A percentile compares a stretch with the other conserved stretches of the same genome.
Conservation (phyloP, 2,329 filamentous ascomycete species). For the Pseudodiploospora longispora region DNA sequence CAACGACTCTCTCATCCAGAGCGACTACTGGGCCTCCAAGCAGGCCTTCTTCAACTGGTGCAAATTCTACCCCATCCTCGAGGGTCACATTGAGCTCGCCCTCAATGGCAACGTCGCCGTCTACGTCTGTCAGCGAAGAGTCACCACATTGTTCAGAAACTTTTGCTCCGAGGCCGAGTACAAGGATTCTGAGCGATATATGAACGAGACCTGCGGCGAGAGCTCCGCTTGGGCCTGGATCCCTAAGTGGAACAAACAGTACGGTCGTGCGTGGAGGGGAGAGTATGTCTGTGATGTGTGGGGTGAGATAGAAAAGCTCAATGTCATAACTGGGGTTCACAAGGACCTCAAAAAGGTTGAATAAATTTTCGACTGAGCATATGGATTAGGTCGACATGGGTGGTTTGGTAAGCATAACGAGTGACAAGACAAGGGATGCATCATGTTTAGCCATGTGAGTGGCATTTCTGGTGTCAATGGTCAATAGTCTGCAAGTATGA, state of each 20-base stretch:
- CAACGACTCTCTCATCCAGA: conserved; percentile 1
- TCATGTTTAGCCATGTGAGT: too few relatives aligned
- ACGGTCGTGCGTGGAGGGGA: conserved; percentile 8
- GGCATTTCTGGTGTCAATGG: too few relatives aligned
- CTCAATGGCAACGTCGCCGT: conserved; percentile 7
- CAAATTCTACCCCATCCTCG: not conserved
- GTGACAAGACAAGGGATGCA: too few relatives aligned
- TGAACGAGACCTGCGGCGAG: conserved; percentile 8
- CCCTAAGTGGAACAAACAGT: conserved; percentile 3
- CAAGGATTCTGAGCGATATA: conserved; percentile 5
- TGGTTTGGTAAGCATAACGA: too few relatives aligned
- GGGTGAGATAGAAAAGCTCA: too few relatives aligned
- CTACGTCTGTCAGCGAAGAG: conserved; percentile 7
- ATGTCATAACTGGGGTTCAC: too few relatives aligned
- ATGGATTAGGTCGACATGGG: too few relatives aligned
- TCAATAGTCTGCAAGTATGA: too few relatives aligned
- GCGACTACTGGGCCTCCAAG: conserved; percentile 9
- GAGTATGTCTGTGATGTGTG: too few relatives aligned
- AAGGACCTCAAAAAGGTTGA: too few relatives aligned
- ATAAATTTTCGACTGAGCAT: too few relatives aligned
- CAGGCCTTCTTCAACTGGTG: conserved; percentile 8
- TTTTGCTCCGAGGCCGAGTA: conserved; percentile 8
- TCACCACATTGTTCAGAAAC: not conserved
- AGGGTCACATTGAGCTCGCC: conserved; percentile 6
- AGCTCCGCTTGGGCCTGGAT: conserved; percentile 1